A percentile compares a stretch with the other conserved stretches of the same genome.
phyloP scores from a whole-genome alignment of 2,329 filamentous ascomycete genomes.

The Fusarium irregulare region DNA sequence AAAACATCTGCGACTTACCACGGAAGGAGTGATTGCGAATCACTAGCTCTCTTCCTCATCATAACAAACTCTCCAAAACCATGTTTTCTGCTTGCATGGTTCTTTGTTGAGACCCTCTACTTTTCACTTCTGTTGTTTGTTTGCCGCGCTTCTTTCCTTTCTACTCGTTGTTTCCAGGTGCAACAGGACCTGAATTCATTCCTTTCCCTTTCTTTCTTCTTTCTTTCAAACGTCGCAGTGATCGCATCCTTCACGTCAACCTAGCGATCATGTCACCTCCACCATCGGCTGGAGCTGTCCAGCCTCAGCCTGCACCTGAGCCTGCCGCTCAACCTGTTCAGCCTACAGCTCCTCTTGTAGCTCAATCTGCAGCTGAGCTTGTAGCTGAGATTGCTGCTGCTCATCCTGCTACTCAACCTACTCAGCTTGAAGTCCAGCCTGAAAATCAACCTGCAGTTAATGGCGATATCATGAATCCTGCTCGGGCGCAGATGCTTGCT shows the following conservation, averaged over 20 bases:
- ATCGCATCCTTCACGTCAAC: not conserved
- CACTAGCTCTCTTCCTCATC: not conserved
- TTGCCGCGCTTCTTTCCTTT: not conserved
- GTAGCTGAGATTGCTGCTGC: not conserved
- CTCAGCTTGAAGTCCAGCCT: not conserved
- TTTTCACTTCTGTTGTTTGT: not conserved
- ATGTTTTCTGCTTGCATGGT: too few relatives aligned
- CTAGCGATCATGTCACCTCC: conserved; percentile 5
- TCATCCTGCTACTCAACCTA: not conserved
- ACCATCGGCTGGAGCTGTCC: not conserved
- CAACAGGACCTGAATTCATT: not conserved
- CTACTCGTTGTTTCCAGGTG: not conserved
- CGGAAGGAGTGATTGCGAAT: conserved; percentile 10
- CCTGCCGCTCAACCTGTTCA: not conserved
- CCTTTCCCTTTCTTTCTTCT: not conserved
- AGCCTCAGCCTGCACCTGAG: not conserved
- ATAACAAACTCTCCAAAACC: not conserved
- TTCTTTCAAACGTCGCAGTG: not conserved
- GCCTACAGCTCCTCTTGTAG: not conserved
- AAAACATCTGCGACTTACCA: not conserved
- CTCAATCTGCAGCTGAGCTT: not conserved
- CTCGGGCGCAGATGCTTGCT: conserved; percentile 43
- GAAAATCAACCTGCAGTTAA: not conserved
- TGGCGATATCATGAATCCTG: conserved; percentile 44
- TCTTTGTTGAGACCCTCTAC: not conserved